Conservation (phyloP, 257 asterid genomes). For the Linderniella brevidens region DNA sequence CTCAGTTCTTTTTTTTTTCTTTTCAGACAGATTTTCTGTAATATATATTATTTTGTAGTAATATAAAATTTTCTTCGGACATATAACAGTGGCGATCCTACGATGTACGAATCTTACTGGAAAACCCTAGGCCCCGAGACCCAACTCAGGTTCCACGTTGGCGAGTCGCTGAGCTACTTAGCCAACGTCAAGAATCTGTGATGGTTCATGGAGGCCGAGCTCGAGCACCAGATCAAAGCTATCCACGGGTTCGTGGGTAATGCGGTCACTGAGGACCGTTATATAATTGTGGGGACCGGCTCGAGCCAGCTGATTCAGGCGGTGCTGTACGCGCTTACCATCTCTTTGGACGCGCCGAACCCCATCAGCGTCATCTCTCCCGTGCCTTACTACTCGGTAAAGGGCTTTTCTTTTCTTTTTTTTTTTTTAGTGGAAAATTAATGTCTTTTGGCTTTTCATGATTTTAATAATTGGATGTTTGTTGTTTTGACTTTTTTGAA, state of each 20-base stretch:
- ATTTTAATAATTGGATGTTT: neutral
- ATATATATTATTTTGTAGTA: no score
- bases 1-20: neutral
- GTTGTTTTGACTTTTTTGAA: neutral
- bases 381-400: slow-evolving; percentile 69
- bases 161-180: slow-evolving; percentile 63
- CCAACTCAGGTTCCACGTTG: slow-evolving; percentile 16
- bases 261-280: slow-evolving; percentile 33
- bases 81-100: slow-evolving; percentile 28
- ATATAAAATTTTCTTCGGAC: neutral
- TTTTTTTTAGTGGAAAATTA: no score
- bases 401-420: slow-evolving; percentile 1
- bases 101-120: slow-evolving; percentile 33
- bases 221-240: slow-evolving; percentile 39
- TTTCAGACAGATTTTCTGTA: no score
- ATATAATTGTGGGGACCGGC: slow-evolving; percentile 58
- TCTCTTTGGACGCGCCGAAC: slow-evolving; percentile 15
- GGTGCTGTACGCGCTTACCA: slow-evolving; percentile 47
- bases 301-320: slow-evolving; percentile 81
- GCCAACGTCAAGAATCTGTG: slow-evolving; percentile 22
- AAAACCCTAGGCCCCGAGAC: slow-evolving; percentile 8
- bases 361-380: slow-evolving; percentile 57
- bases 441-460: neutral
- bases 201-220: slow-evolving; percentile 80
- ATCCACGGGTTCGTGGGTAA: slow-evolving; percentile 48